Evolutionary conservation across 2,329 filamentous ascomycete genomes (phyloP), one percentile per base, ranked within the genome.

Genomic region (Fonsecaea erecta): DNA sequence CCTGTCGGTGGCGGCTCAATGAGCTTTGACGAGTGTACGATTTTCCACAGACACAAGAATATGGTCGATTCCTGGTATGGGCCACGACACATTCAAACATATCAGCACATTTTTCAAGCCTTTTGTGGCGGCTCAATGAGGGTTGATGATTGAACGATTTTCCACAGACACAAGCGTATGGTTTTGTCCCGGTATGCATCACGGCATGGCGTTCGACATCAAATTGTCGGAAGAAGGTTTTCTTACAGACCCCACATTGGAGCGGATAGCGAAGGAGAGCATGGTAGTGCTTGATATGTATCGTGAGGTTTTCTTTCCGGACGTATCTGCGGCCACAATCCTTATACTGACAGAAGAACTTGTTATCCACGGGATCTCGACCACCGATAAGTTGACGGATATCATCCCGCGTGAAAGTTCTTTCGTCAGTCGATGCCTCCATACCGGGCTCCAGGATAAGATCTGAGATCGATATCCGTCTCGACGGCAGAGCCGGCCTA

Each of bases 231-330:
- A 98, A 95, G 76, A 99, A 99, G 79, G 93, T 94, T 80, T 98
- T 98, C 59, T 90, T 85, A 81, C 95, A 99, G 62, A 91, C 89
- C 52, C 93, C 93, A 79, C 95, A 99, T 77, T 92, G 90, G 80
- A 92, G 99, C 76, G n/a, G n/a, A n/a, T n/a, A n/a, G n/a, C 97
- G 95, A 54, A 95, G 87, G 77, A 99, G 95, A 73, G 96, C 95
- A 69, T 99, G 88, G 78, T 99, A 95, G 2, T 95, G 98, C 79
- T 99, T 95, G 14, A 99, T 92, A 77, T 99, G 95, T 0, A 93
- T 96, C 77, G 96, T 96, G 82, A 98, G 97, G 79, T 99, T 98
- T 78, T 99, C 95, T 77, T 97, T 96, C 72, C 95, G 88, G n/a
- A 93, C 94, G 75, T 99, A 98, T 60, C 88, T 87, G 78, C 97